phyloP scores from a whole-genome alignment of 2,329 filamentous ascomycete genomes.

The Colletotrichum karsti region DNA sequence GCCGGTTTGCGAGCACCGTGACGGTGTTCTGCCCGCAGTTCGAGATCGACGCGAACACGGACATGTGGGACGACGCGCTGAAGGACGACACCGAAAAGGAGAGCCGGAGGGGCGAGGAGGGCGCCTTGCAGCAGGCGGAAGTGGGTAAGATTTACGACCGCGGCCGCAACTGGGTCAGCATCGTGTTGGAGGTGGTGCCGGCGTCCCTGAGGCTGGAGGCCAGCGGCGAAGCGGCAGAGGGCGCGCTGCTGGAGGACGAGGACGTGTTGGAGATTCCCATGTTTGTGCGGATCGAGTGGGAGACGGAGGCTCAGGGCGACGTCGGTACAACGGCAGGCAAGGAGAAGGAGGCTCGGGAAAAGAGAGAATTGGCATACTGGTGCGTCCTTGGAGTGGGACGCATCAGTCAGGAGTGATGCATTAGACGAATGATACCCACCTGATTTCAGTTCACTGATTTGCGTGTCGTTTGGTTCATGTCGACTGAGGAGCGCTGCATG shows the following conservation, averaged over 20 bases:
- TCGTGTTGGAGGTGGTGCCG: conserved; percentile 89
- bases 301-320: conserved; percentile 73
- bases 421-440: conserved; percentile 50
- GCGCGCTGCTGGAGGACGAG: conserved; percentile 63
- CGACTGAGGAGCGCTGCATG: too few species aligned
- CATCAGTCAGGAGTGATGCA: conserved; percentile 63
- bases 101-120: conserved; percentile 49
- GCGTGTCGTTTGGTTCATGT: too few species aligned
- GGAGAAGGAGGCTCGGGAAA: conserved; percentile 74
- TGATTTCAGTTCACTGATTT: not conserved
- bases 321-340: conserved; percentile 62
- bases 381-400: conserved; percentile 88
- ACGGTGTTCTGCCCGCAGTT: conserved; percentile 96
- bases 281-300: conserved; percentile 93
- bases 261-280: conserved; percentile 88
- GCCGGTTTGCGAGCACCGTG: conserved; percentile 79
- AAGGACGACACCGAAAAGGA: conserved; percentile 57
- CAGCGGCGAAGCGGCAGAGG: conserved; percentile 30
- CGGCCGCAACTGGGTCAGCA: conserved; percentile 92
- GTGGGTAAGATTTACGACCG: conserved; percentile 97
- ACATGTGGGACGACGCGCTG: conserved; percentile 87
- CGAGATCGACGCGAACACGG: conserved; percentile 91
- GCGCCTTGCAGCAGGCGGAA: conserved; percentile 70
- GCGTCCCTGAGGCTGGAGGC: conserved; percentile 56
- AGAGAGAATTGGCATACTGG: conserved; percentile 94